These are phyloP conservation scores for Salvia rosmarinus DNA, from an alignment of 257 asterid genomes.

Conservation along the genomic window DNA sequence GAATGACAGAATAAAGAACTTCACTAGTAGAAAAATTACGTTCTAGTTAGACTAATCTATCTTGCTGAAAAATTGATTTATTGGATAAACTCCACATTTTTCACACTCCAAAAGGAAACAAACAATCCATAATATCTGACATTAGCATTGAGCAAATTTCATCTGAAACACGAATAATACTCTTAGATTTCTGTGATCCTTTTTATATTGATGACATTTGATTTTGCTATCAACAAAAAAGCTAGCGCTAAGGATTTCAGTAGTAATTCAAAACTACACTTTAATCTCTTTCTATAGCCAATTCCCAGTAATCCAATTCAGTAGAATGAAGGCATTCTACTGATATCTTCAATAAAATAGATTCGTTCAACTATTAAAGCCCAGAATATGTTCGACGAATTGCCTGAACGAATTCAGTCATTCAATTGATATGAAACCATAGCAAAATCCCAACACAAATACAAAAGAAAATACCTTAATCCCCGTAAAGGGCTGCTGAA, in stretches of 20 bases:
- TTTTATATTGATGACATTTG: too few species aligned
- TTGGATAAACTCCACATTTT: not conserved
- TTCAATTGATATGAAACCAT: not conserved
- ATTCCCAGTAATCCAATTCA: too few species aligned
- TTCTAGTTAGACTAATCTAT: not conserved
- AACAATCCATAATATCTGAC: not conserved
- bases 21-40: not conserved
- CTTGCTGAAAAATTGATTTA: too few species aligned
- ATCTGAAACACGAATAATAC: too few species aligned
- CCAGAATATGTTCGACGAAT: slow-evolving; percentile 43
- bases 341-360: not conserved
- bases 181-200: too few species aligned
- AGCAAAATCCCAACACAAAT: not conserved
- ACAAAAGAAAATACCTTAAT: slow-evolving; percentile 54
- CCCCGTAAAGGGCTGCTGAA: slow-evolving; percentile 59
- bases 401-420: slow-evolving; percentile 29
- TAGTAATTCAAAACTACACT: too few species aligned
- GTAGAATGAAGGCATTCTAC: too few species aligned
- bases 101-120: not conserved
- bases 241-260: too few species aligned
- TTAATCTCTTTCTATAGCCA: too few species aligned
- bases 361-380: not conserved
- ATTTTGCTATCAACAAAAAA: too few species aligned
- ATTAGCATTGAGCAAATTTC: not conserved
- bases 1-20: not conserved